phyloP scores from a whole-genome alignment of 2,329 filamentous ascomycete species.

The Hypoxylon sp. region DNA sequence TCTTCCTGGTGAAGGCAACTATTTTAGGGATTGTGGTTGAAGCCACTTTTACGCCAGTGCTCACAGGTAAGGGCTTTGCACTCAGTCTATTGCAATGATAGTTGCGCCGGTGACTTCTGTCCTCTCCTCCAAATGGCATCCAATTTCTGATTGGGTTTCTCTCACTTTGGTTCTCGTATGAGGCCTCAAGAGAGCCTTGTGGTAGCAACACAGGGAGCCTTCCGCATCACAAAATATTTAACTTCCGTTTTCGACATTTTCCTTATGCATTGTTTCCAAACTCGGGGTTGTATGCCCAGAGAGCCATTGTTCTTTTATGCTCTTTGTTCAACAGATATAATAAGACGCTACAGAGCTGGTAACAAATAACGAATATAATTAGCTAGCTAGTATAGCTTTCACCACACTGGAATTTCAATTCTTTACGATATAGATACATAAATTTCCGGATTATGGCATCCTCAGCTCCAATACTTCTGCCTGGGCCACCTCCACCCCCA shows the following conservation, averaged over 20 bases:
- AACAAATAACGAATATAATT: not conserved
- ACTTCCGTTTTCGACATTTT: not conserved
- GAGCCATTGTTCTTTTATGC: not conserved
- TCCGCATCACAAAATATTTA: not conserved
- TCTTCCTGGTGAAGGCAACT: not conserved
- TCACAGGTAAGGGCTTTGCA: not conserved
- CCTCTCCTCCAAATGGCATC: not conserved
- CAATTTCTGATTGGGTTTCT: not conserved
- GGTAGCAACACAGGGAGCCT: not conserved
- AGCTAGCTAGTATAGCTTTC: not conserved
- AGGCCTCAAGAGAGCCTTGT: not conserved
- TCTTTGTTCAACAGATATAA: not conserved
- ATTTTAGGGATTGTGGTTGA: not conserved
- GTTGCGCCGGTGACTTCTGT: not conserved
- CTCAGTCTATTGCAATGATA: not conserved
- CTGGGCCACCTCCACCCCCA: not conserved
- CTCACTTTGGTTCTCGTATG: not conserved
- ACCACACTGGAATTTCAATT: not conserved
- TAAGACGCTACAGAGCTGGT: not conserved
- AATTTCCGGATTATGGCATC: not conserved
- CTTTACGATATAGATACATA: not conserved
- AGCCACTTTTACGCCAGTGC: not conserved
- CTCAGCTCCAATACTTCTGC: not conserved
- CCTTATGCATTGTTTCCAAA: not conserved
- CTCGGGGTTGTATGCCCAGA: not conserved